A percentile compares a stretch with the other conserved stretches of the same genome.
These are phyloP conservation scores for Tetracladium maxilliforme DNA, from an alignment of 2,329 filamentous ascomycete species.

Conservation along the genomic window DNA sequence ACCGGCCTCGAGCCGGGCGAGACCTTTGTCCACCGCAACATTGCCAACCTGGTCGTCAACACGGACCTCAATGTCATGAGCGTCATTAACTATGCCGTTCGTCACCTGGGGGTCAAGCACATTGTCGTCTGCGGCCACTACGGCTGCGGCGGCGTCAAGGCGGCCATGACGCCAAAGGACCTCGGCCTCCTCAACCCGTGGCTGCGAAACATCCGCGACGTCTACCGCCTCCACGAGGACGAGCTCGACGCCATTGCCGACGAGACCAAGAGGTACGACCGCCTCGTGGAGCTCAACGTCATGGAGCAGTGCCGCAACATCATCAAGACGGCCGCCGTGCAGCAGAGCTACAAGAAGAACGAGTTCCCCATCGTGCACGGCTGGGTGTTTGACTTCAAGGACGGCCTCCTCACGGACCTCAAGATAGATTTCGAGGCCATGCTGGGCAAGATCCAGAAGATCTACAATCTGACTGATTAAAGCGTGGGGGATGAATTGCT, in stretches of 20 bases:
- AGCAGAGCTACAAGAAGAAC: conserved; percentile 51
- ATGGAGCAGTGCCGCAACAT: conserved; percentile 63
- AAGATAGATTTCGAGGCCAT: conserved; percentile 44
- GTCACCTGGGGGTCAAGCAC: conserved; percentile 67
- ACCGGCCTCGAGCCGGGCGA: conserved; percentile 75
- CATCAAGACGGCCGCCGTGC: conserved; percentile 67
- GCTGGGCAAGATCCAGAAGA: conserved; percentile 45
- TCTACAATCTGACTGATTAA: conserved; percentile 48
- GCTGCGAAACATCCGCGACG: conserved; percentile 61
- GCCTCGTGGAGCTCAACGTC: conserved; percentile 75
- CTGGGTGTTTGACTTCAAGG: conserved; percentile 57
- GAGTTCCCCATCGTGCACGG: conserved; percentile 57
- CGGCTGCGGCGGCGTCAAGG: conserved; percentile 63
- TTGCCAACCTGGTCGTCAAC: conserved; percentile 74
- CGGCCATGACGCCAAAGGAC: conserved; percentile 57
- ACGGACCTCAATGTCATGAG: conserved; percentile 67
- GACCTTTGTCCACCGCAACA: conserved; percentile 90
- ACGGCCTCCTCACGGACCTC: conserved; percentile 51
- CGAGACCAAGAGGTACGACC: conserved; percentile 45
- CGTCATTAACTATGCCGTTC: conserved; percentile 79
- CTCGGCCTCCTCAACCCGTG: conserved; percentile 59
- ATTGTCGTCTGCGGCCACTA: conserved; percentile 70
- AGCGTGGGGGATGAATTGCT: no score
- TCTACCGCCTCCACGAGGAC: conserved; percentile 55
- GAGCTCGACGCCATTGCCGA: conserved; percentile 52